These are phyloP conservation scores for Ustilago hordei DNA, from an alignment of 1,284 basidiomycete species.

Conservation along the genomic window DNA sequence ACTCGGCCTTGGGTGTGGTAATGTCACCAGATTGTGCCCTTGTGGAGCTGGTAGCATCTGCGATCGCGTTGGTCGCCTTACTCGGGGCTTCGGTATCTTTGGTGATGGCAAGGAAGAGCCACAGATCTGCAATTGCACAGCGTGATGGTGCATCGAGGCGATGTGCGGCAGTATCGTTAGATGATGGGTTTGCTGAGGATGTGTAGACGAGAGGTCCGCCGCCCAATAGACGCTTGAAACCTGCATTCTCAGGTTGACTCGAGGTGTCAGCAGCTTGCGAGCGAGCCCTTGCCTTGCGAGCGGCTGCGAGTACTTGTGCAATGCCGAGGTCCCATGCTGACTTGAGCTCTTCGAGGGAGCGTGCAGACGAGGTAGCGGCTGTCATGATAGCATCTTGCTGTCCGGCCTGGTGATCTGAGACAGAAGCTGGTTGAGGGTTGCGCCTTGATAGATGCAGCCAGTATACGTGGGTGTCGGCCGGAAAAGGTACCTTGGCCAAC, in stretches of 20 bases:
- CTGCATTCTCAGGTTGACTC: background rate
- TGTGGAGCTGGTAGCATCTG: background rate
- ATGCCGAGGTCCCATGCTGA: slow-evolving; percentile 14
- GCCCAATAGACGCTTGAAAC: slow-evolving; percentile 4
- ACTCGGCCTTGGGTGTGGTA: background rate
- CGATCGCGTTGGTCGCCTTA: background rate
- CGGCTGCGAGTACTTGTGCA: slow-evolving; percentile 4
- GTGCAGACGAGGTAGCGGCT: background rate
- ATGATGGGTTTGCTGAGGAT: background rate
- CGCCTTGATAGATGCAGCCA: slow-evolving; percentile 21
- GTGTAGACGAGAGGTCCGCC: slow-evolving; percentile 15
- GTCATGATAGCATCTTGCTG: background rate
- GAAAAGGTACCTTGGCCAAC: slow-evolving; percentile 26
- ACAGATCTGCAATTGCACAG: slow-evolving; percentile 8
- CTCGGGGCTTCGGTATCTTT: background rate
- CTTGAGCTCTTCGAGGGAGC: background rate
- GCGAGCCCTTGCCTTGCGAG: background rate
- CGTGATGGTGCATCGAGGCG: background rate
- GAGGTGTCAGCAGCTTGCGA: background rate
- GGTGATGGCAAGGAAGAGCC: slow-evolving; percentile 25
- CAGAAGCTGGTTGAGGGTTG: too few relatives aligned
- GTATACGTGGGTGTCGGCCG: slow-evolving; percentile 18
- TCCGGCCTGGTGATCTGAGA: background rate
- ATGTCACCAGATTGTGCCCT: background rate
- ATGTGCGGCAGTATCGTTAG: background rate